Evolutionary conservation across 2,329 filamentous ascomycete species (phyloP), one percentile per base, ranked within the genome.

Genomic region (Aureobasidium mangrovei): DNA sequence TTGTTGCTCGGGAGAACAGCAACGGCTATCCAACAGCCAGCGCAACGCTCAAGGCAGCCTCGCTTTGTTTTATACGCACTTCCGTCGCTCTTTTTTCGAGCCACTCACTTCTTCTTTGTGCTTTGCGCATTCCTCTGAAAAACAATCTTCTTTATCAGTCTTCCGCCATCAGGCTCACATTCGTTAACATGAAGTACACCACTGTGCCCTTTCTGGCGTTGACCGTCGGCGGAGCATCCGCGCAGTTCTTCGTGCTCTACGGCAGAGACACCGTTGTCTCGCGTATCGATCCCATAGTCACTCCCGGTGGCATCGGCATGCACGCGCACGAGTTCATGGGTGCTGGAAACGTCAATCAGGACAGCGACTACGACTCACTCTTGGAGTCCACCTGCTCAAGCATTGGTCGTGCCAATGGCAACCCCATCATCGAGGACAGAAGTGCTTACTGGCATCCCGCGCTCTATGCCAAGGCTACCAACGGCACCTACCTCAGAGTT

Each of bases 401-500:
- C 8, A 57, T 65, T n/a, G 60, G 59, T 26, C 56, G 54, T 49
- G 62, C 63, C 9, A 54, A 56, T 36, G 60, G 60, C 33, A 55
- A 59, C 9, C 56, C 58, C 5, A 62, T 62, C 38, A 80, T 77
- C 60, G 80, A 78, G 51, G 86, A 90, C 70, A 76, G 81, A 67
- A 85, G 79, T 62, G 84, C 85, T 69, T 91, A 91, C 74, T 91
- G 87, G 87, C 81, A 84, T 57, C 86, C 86, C 2, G 72, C 75
- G 10, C 71, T 90, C 3, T 90, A 83, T 70, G 88, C 84, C 61
- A 69, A 86, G 58, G 77, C 82, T 62, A 72, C 76, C 60, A 81
- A 83, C 59, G 79, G 78, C 52, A 77, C 76, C 47, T 79, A 83
- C 67, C 40, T 64, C 29, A 76, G 77, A 38, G 86, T 90, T 10